Base-by-base conservation (phyloP, 2,329 filamentous ascomycete genomes). In the Fusarium sp. region DNA sequence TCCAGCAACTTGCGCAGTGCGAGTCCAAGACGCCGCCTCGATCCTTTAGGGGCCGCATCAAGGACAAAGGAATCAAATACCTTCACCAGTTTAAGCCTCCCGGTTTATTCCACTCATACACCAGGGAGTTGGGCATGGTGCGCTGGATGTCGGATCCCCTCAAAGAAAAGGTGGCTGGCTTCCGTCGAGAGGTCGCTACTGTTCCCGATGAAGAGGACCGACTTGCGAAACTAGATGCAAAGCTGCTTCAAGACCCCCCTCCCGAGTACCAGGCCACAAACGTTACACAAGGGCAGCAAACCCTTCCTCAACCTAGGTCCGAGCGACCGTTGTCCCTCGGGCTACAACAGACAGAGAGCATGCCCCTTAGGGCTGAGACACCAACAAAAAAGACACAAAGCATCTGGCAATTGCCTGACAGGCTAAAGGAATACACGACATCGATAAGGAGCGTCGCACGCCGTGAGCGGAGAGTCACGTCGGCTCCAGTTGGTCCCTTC, bases 51-150 rank as follows among this genome's bases (percentile, higher is more conserved):
- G 47, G 36, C 8, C 64, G 40, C n/a, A 35, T 74, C 27, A 66
- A 50, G 9, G 38, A 74, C 47, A 68, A 59, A 56, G 67, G 68
- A 11, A 61, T 6, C 33, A 63, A 47, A 35, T 71, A 50, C 59
- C 42, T 70, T 6, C 54, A 65, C 6, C 58, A 29, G 18, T 47
- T 56, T 13, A 70, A 35, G 4, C 29, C 60, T n/a, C 56, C 57
- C 20, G 33, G 27, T 14, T 22, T 61, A 18, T 25, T 63, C 14
- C 29, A 40, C 11, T 20, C 25, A 25, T 63, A 50, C 13, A 35
- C 59, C 42, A 68, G 50, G 60, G 45, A 16, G 33, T 18, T 25
- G 9, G 36, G 25, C 29, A 45, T 50, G 13, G 20, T n/a, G 33
- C 35, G 45, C 16, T 59, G 31, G 27, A 64, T 63, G 42, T 54